Evolutionary conservation across 257 asterid genomes (phyloP).

Genomic region (Solanum etuberosum): DNA sequence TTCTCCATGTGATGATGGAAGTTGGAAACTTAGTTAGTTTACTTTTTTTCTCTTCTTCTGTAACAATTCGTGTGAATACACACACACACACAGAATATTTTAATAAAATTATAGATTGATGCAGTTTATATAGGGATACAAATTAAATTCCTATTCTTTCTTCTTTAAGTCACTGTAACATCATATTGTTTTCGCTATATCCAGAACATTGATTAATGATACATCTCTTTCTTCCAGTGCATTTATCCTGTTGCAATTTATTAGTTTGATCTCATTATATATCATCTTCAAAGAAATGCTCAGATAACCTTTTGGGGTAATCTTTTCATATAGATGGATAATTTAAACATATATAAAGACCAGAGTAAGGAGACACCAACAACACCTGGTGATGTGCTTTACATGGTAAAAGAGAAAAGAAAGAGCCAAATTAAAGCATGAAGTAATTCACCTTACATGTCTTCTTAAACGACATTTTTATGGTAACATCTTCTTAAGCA

Average conservation of each 20-base stretch:
- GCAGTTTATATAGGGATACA: neutral
- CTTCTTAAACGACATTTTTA: neutral
- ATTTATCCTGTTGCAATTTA: neutral
- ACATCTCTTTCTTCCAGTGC: neutral
- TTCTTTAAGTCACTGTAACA: neutral
- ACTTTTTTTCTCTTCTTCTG: neutral
- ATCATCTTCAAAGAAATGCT: neutral
- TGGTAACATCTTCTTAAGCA: neutral
- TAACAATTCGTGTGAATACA: neutral
- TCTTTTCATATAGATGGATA: neutral
- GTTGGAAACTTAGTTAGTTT: conserved; percentile 19
- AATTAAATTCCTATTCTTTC: neutral
- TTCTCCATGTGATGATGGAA: conserved; percentile 39
- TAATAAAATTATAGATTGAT: neutral
- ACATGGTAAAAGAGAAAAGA: too few relatives aligned
- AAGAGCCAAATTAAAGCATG: neutral
- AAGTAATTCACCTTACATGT: neutral
- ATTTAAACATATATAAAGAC: neutral
- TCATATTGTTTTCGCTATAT: neutral
- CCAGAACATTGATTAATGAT: neutral
- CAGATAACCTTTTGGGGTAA: neutral
- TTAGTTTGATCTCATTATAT: neutral
- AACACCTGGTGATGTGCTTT: too few relatives aligned
- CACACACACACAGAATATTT: neutral
- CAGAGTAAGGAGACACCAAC: neutral